Percentiles rank a stretch among this genome's conserved stretches.
These are phyloP conservation scores for Akanthomyces uredinophilus DNA, from an alignment of 2,329 filamentous ascomycete species.

Conservation along the genomic window DNA sequence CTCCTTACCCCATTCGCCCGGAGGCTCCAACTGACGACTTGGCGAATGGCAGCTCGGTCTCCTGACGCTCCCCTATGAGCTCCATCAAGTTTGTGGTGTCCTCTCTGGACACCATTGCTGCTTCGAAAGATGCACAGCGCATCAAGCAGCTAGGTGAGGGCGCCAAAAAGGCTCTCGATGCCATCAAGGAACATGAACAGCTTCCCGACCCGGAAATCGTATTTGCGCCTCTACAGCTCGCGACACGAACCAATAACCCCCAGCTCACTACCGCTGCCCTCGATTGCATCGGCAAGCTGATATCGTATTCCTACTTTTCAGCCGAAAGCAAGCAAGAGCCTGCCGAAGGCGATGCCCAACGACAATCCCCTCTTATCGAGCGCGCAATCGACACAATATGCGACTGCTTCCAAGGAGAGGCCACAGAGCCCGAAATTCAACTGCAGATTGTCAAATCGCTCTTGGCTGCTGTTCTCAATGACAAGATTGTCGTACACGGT, in stretches of 20 bases:
- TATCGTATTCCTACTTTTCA: constrained; percentile 97
- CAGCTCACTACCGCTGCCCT: constrained; percentile 83
- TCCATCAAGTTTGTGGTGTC: constrained; percentile 95
- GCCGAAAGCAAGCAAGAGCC: constrained; percentile 49
- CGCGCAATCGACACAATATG: constrained; percentile 98
- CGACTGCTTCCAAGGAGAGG: constrained; percentile 97
- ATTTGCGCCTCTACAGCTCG: constrained; percentile 85
- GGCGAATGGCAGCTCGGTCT: constrained; percentile 41
- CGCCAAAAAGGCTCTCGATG: constrained; percentile 72
- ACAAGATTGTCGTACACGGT: constrained; percentile 97
- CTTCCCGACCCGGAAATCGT: constrained; percentile 86
- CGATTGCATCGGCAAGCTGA: constrained; percentile 97
- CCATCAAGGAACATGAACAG: constrained; percentile 80
- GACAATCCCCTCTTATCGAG: constrained; percentile 75
- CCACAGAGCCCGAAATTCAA: constrained; percentile 85
- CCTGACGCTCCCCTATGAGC: constrained; percentile 63
- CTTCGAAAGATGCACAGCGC: constrained; percentile 80
- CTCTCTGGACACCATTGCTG: constrained; percentile 84
- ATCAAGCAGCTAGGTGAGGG: constrained; percentile 80
- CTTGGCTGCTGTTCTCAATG: constrained; percentile 89
- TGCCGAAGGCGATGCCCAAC: constrained; percentile 33
- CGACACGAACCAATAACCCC: constrained; percentile 80
- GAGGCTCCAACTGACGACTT: background rate
- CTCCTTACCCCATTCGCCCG: background rate
- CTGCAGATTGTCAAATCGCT: constrained; percentile 98